These are phyloP conservation scores for Colletotrichum tropicale DNA, from an alignment of 2,329 filamentous ascomycete genomes.

Conservation along the genomic window DNA sequence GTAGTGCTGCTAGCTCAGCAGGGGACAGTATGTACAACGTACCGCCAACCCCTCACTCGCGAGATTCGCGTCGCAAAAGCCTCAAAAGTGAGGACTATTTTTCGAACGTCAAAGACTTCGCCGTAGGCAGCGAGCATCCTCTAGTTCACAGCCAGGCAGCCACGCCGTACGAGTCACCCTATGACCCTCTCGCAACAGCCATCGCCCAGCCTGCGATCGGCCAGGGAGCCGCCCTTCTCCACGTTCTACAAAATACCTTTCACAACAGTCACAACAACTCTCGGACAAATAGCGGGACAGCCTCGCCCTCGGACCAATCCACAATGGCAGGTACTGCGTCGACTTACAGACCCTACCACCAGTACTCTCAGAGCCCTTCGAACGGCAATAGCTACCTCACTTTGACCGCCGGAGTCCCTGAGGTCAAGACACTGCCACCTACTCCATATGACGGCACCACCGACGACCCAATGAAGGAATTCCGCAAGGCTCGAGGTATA, in stretches of 20 bases:
- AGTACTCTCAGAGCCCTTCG: constrained; percentile 49
- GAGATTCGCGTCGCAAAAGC: constrained; percentile 58
- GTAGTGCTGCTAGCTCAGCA: constrained; percentile 69
- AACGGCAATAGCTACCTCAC: constrained; percentile 49
- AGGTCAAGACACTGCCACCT: constrained; percentile 26
- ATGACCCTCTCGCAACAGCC: constrained; percentile 44
- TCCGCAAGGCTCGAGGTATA: constrained; percentile 46
- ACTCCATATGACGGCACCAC: constrained; percentile 40
- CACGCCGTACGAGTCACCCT: constrained; percentile 62
- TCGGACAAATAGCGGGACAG: constrained; percentile 4
- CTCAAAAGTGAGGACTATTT: constrained; percentile 62
- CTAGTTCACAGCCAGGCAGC: constrained; percentile 76
- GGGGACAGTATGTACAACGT: constrained; percentile 55
- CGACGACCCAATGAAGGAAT: constrained; percentile 48
- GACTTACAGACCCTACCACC: constrained; percentile 32
- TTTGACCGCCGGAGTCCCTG: constrained; percentile 34
- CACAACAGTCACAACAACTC: neutral
- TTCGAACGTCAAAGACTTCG: constrained; percentile 41
- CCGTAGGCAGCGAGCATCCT: constrained; percentile 63
- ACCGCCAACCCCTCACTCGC: constrained; percentile 56
- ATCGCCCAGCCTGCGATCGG: constrained; percentile 6
- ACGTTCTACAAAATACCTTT: neutral
- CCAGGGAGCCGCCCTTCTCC: neutral
- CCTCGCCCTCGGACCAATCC: constrained; percentile 15
- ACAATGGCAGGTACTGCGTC: constrained; percentile 14